Evolutionary conservation across 371 early-diverging fungal genomes (phyloP), one percentile per base, ranked within the genome.

Genomic region (Mucor sp.): DNA sequence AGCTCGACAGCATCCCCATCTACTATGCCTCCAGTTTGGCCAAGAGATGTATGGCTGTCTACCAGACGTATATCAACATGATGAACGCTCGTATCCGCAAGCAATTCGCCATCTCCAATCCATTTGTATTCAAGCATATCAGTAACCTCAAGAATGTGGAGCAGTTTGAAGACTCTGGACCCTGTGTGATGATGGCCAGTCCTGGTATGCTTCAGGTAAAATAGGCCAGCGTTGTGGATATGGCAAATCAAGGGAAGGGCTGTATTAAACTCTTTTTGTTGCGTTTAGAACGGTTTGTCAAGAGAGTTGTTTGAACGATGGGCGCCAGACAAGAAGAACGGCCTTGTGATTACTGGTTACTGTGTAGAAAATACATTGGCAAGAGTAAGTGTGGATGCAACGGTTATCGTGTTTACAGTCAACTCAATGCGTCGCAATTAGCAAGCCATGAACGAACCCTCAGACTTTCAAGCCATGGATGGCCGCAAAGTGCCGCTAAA

Each of bases 131-230:
- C 79, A 96, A 96, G 70, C 95, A 99, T 80, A 97, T 99, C 74
- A 90, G 94, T 50, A 96, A 97, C 74, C 84, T 99, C 57, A 93
- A 93, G 67, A 93, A 94, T 69, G 91, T 97, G 68, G 90, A 91
- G n/a, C 90, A 91, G 55, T 98, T 99, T 80, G 99, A 99, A 61
- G 99, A 99, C 70, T 87, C 89, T 1, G 99, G 99, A 0, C 99
- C 99, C 1, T 99, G 99, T 86, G 99, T 99, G 11, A 97, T 99
- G 92, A 94, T 99, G 94, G 99, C 99, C 27, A 93, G 93, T 84
- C 99, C 99, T 1, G 99, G 99, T 57, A 99, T 99, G 99, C 83
- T 99, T 56, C 99, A 99, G 81, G 90, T 90, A 76, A 47, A n/a
- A n/a, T n/a, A n/a, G n/a, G n/a, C n/a, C n/a, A n/a, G n/a, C n/a